Conservation (phyloP, 169 alveolate genomes). For the Eimeria acervulina region DNA sequence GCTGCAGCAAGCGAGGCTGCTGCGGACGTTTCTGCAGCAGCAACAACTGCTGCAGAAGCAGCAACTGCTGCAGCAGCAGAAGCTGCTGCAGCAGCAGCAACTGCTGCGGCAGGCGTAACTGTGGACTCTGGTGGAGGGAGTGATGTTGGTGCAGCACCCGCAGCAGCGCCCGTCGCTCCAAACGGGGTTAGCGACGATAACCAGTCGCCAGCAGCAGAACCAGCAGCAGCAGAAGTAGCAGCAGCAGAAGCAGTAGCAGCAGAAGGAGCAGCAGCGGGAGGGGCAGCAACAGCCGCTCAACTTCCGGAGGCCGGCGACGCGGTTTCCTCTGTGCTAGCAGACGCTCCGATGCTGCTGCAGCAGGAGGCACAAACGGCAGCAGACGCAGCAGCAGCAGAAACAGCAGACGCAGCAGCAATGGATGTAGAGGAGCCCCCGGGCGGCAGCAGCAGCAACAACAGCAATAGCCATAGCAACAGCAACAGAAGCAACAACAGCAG, state of each 20-base stretch:
- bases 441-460: slow-evolving; percentile 21
- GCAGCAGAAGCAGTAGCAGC: too few species aligned
- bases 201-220: neutral
- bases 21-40: neutral
- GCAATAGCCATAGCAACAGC: neutral
- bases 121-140: neutral
- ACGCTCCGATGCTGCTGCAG: neutral
- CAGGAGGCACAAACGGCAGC: neutral
- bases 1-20: neutral
- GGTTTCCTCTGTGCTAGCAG: neutral
- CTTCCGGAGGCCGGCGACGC: neutral
- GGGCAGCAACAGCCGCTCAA: neutral
- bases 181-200: neutral
- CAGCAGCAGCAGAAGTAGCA: too few species aligned
- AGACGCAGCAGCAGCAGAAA: neutral
- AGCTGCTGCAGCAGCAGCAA: neutral
- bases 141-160: neutral
- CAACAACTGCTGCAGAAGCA: neutral
- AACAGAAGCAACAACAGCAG: neutral
- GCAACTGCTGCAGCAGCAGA: too few species aligned
- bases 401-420: neutral
- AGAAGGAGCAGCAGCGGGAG: neutral
- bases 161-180: neutral
- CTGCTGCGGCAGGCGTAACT: neutral
- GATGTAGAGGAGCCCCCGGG: neutral